phyloP scores from a whole-genome alignment of 441 rosid genomes.

The Bocquillonia castaneifolia region DNA sequence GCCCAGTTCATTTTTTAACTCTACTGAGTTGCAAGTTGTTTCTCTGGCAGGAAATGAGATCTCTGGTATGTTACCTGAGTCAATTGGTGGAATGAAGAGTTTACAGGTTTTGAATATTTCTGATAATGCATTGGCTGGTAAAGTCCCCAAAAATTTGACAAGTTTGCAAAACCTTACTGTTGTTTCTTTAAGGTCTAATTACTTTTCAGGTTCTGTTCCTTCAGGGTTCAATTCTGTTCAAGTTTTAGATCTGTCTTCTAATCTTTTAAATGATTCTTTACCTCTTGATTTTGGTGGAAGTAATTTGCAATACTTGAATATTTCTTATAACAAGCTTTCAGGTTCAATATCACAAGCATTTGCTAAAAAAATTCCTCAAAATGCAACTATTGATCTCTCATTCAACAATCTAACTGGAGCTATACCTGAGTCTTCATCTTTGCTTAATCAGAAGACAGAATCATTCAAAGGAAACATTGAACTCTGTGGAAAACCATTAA shows the following conservation, averaged over 20 bases:
- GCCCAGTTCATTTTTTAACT: conserved; percentile 48
- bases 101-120: conserved; percentile 71
- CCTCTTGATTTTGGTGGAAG: conserved; percentile 54
- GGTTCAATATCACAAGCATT: conserved; percentile 54
- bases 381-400: conserved; percentile 57
- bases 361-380: conserved; percentile 39
- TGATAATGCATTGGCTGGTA: conserved; percentile 62
- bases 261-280: conserved; percentile 55
- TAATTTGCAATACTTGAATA: conserved; percentile 49
- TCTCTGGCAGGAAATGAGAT: conserved; percentile 61
- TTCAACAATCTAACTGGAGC: conserved; percentile 80
- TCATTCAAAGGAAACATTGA: conserved; percentile 53
- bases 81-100: conserved; percentile 32
- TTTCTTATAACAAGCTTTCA: conserved; percentile 63
- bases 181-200: conserved; percentile 54
- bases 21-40: conserved; percentile 52
- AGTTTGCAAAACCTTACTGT: conserved; percentile 50
- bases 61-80: conserved; percentile 52
- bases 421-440: conserved; percentile 48
- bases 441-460: conserved; percentile 51
- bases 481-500: conserved; percentile 75
- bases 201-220: conserved; percentile 53
- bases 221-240: conserved; percentile 44
- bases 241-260: conserved; percentile 68
- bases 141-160: conserved; percentile 47